These are phyloP conservation scores for Plenodomus biglobosus DNA, from an alignment of 2,329 filamentous ascomycete species.

Conservation along the genomic window DNA sequence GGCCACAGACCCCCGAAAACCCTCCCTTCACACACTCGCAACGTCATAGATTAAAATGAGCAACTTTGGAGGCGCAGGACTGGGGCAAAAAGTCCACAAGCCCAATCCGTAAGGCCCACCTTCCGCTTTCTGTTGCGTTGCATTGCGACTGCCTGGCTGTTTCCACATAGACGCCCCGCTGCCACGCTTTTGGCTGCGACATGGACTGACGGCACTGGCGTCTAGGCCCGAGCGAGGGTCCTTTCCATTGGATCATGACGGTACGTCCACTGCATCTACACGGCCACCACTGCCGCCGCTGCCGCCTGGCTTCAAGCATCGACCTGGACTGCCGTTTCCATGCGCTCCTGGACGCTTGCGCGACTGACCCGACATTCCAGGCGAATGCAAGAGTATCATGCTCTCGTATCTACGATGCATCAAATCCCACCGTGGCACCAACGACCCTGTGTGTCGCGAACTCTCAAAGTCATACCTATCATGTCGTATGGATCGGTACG, in stretches of 20 bases:
- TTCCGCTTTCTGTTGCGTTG: conserved; percentile 3
- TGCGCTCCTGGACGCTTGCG: neutral
- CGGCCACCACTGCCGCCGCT: conserved; percentile 50
- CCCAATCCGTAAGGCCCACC: conserved; percentile 65
- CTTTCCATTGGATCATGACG: conserved; percentile 95
- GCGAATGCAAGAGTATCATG: conserved; percentile 93
- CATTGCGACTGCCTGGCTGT: neutral
- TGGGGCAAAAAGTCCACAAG: conserved; percentile 63
- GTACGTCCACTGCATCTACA: conserved; percentile 43
- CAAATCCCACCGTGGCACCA: conserved; percentile 78
- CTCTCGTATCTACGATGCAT: conserved; percentile 82
- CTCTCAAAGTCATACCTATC: conserved; percentile 85
- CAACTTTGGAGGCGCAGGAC: conserved; percentile 71
- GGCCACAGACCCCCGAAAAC: neutral
- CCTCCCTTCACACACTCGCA: neutral
- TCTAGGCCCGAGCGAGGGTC: conserved; percentile 83
- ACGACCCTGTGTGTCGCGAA: conserved; percentile 80
- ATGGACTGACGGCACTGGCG: conserved; percentile 1
- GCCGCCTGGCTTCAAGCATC: neutral
- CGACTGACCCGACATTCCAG: conserved; percentile 50
- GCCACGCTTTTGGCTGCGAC: neutral
- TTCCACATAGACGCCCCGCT: neutral
- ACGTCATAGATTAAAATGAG: conserved; percentile 50
- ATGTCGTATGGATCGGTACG: conserved; percentile 93
- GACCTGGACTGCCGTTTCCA: neutral